A percentile compares a stretch with the other conserved stretches of the same genome.
Conservation (phyloP, 495 filamentous ascomycete genomes). For the Tuber microsphaerosporum region DNA sequence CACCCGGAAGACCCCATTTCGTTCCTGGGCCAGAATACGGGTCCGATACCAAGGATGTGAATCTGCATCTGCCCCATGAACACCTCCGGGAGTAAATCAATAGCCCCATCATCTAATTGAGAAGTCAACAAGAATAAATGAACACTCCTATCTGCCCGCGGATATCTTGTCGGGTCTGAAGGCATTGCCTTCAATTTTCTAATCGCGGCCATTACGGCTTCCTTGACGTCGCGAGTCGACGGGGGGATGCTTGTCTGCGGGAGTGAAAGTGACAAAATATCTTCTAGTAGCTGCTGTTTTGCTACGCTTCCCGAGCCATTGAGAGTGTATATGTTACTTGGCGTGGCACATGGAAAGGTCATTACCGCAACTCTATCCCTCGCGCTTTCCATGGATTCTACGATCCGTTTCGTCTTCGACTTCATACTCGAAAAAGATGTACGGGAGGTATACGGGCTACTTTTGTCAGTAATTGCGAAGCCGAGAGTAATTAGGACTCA, state of each 20-base stretch:
- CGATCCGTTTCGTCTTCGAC: constrained; percentile 30
- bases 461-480: constrained; percentile 1
- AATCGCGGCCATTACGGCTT: constrained; percentile 26
- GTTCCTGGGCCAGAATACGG: constrained; percentile 36
- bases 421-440: constrained; percentile 32
- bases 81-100: constrained; percentile 27
- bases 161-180: constrained; percentile 28
- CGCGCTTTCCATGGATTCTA: constrained; percentile 39
- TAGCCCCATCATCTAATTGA: constrained; percentile 28
- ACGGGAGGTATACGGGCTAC: constrained; percentile 34
- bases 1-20: constrained; percentile 36
- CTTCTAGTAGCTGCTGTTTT: constrained; percentile 35
- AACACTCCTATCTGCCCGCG: constrained; percentile 22
- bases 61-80: constrained; percentile 36
- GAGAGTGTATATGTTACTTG: constrained; percentile 25
- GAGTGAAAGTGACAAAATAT: constrained; percentile 24
- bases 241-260: constrained; percentile 19
- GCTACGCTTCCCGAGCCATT: constrained; percentile 40
- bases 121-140: constrained; percentile 37
- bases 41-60: constrained; percentile 36
- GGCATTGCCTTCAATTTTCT: constrained; percentile 39
- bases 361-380: constrained; percentile 39
- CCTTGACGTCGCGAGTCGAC: constrained; percentile 23
- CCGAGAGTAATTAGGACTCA: constrained; percentile 7
- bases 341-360: constrained; percentile 27